These are phyloP conservation scores for Beauveria brongniartii DNA, from an alignment of 2,329 filamentous ascomycete species.

Conservation along the genomic window DNA sequence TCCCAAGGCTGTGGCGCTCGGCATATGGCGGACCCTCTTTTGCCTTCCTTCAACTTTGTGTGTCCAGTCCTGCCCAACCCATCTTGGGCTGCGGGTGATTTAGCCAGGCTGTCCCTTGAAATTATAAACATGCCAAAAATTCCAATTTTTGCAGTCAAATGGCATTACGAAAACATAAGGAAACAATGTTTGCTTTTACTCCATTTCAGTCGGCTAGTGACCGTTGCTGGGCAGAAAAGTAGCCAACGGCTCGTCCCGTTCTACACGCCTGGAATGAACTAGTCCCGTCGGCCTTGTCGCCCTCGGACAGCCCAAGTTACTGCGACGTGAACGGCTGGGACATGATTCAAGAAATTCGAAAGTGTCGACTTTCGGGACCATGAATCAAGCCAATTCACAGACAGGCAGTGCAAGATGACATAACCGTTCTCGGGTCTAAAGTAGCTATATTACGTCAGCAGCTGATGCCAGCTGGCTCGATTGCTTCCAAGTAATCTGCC, in stretches of 20 bases:
- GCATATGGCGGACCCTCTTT: not conserved
- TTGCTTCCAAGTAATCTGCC: no score
- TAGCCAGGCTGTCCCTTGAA: not conserved
- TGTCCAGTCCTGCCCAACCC: not conserved
- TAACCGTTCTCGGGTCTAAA: no score
- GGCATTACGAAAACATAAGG: not conserved
- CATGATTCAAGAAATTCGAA: no score
- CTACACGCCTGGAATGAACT: not conserved
- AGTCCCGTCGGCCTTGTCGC: not conserved
- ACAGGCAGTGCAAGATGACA: no score
- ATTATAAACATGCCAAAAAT: no score
- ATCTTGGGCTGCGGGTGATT: not conserved
- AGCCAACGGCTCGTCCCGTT: not conserved
- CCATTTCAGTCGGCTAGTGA: not conserved
- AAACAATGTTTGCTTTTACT: not conserved
- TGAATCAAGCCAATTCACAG: no score
- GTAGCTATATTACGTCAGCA: not conserved
- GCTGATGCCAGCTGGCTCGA: not conserved
- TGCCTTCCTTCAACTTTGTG: not conserved
- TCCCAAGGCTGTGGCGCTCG: not conserved
- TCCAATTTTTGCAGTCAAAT: no score
- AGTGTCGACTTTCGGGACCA: no score
- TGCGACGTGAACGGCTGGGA: no score
- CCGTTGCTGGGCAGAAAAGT: not conserved
- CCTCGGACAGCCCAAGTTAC: not conserved